These are phyloP conservation scores for Apiospora marii DNA, from an alignment of 2,329 filamentous ascomycete species.

Conservation along the genomic window DNA sequence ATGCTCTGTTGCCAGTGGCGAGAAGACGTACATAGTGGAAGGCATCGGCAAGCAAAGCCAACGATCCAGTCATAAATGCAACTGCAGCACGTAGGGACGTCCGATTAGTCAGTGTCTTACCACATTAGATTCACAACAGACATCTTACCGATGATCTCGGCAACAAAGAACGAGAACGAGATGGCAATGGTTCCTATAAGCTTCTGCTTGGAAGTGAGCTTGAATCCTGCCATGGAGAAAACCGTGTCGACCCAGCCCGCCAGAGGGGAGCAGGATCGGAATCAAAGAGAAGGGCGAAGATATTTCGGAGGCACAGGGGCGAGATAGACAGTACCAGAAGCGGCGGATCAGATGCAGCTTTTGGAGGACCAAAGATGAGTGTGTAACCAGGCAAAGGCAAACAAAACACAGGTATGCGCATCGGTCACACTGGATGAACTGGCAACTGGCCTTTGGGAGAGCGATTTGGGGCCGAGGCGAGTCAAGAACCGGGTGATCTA, in stretches of 20 bases:
- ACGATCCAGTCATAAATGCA: constrained; percentile 65
- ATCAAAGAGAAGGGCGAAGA: neutral
- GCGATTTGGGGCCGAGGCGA: neutral
- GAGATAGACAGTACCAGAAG: neutral
- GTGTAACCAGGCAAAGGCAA: neutral
- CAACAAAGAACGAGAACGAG: constrained; percentile 59
- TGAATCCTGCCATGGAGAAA: constrained; percentile 44
- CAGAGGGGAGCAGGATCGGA: neutral
- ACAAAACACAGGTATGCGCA: neutral
- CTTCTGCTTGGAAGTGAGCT: constrained; percentile 52
- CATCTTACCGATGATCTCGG: constrained; percentile 57
- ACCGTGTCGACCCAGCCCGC: neutral
- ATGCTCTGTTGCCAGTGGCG: neutral
- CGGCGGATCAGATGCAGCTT: neutral
- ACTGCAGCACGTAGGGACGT: constrained; percentile 30
- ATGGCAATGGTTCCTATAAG: constrained; percentile 57
- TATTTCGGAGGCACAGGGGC: neutral
- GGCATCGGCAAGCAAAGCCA: constrained; percentile 78
- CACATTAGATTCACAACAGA: constrained; percentile 1
- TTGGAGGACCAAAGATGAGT: neutral
- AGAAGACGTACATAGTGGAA: constrained; percentile 73
- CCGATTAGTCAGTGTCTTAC: neutral
- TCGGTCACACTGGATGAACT: neutral
- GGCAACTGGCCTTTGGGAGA: neutral
- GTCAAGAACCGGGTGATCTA: neutral